Evolutionary conservation across 1,284 basidiomycete species (phyloP).

Genomic region (Volvariella surrecta): DNA sequence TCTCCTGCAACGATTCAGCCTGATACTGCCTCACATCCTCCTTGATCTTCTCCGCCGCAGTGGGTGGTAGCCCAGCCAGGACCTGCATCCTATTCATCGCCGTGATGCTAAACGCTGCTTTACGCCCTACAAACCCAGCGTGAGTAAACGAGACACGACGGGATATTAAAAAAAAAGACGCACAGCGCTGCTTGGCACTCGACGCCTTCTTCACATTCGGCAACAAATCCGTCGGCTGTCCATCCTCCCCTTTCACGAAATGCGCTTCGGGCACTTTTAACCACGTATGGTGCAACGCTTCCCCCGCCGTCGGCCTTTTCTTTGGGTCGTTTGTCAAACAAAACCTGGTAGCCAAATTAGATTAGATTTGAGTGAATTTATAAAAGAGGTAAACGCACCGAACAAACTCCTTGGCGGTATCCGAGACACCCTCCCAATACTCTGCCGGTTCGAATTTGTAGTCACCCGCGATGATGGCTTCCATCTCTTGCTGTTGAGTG

Average conservation of each 20-base stretch:
- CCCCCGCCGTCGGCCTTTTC: constrained; percentile 66
- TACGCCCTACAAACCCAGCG: constrained; percentile 55
- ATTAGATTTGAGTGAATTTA: too few species aligned
- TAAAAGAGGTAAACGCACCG: too few species aligned
- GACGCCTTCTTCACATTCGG: constrained; percentile 86
- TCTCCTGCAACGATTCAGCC: not conserved
- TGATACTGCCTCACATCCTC: not conserved
- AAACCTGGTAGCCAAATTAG: too few species aligned
- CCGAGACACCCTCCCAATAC: constrained; percentile 83
- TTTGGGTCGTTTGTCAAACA: constrained; percentile 83
- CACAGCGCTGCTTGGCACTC: constrained; percentile 82
- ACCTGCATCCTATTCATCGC: constrained; percentile 74
- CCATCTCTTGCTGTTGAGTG: constrained; percentile 81
- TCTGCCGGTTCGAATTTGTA: constrained; percentile 88
- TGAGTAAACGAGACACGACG: constrained; percentile 6
- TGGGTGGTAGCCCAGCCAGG: constrained; percentile 25
- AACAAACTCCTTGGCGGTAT: constrained; percentile 80
- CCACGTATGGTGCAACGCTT: constrained; percentile 78
- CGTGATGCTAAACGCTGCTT: constrained; percentile 80
- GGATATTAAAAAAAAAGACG: constrained; percentile 21
- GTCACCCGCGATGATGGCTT: constrained; percentile 88
- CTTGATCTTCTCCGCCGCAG: constrained; percentile 15
- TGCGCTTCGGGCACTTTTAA: constrained; percentile 58
- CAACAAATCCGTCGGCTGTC: constrained; percentile 72
- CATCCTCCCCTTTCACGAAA: constrained; percentile 62